These are phyloP conservation scores for Apostasia ramifera DNA, from an alignment of 106 monocot genomes.

Conservation along the genomic window DNA sequence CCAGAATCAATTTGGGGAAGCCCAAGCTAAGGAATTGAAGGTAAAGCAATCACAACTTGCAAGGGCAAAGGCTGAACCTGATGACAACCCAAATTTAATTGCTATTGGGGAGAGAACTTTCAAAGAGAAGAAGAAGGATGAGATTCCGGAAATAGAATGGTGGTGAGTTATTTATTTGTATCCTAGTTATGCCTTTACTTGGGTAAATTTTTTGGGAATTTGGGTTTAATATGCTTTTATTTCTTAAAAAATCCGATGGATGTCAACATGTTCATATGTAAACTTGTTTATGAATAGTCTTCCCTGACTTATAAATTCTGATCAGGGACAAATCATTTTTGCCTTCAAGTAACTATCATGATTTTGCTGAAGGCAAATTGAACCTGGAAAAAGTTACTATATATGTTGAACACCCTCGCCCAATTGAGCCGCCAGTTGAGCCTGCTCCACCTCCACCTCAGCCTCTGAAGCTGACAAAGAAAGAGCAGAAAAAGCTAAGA, in stretches of 20 bases:
- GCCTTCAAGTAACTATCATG: slow-evolving; percentile 36
- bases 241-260: no score
- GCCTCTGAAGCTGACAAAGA: slow-evolving; percentile 86
- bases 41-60: slow-evolving; percentile 83
- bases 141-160: slow-evolving; percentile 89
- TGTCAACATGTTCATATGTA: no score
- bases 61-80: slow-evolving; percentile 84
- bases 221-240: no score
- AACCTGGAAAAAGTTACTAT: slow-evolving; percentile 79
- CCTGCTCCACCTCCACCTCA: slow-evolving; percentile 85
- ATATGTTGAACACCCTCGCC: slow-evolving; percentile 85
- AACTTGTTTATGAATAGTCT: neutral
- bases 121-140: slow-evolving; percentile 75
- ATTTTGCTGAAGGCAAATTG: slow-evolving; percentile 31
- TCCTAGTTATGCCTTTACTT: neutral
- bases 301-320: neutral
- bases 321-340: slow-evolving; percentile 72
- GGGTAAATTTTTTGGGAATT: no score
- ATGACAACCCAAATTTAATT: slow-evolving; percentile 92
- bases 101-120: slow-evolving; percentile 61
- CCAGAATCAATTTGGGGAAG: slow-evolving; percentile 98
- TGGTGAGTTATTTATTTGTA: slow-evolving; percentile 39
- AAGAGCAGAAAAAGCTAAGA: slow-evolving; percentile 84
- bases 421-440: slow-evolving; percentile 89
- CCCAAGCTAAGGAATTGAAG: slow-evolving; percentile 86